Percentiles rank a stretch among this genome's conserved stretches.
Evolutionary conservation across 2,329 filamentous ascomycete genomes (phyloP).

Genomic region (Drechslerella coelobrocha): DNA sequence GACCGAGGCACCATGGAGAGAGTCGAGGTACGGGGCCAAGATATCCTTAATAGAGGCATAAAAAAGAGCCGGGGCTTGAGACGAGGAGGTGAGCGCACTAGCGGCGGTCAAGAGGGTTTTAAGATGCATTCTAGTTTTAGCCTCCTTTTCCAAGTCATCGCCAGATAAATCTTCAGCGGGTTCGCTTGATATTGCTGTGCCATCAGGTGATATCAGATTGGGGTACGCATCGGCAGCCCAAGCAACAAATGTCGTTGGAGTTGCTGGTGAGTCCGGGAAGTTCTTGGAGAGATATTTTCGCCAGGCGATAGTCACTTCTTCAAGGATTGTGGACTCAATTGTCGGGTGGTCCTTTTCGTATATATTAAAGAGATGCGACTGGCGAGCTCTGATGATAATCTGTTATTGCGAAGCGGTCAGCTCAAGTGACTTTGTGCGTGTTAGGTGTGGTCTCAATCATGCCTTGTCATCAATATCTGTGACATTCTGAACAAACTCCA

Average conservation of each 20-base stretch:
- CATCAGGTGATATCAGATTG: conserved; percentile 57
- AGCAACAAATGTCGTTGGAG: conserved; percentile 48
- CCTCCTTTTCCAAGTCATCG: conserved; percentile 70
- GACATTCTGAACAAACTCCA: conserved; percentile 92
- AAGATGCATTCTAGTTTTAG: conserved; percentile 89
- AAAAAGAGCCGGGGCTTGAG: conserved; percentile 59
- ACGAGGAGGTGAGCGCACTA: conserved; percentile 60
- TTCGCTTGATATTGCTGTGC: conserved; percentile 60
- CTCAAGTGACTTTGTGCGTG: too few species aligned
- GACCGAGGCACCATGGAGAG: conserved; percentile 42
- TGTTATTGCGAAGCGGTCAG: conserved; percentile 55
- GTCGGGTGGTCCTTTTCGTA: conserved; percentile 75
- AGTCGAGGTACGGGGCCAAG: conserved; percentile 80
- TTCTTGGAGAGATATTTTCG: conserved; percentile 53
- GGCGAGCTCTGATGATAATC: conserved; percentile 72
- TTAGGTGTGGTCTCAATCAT: too few species aligned
- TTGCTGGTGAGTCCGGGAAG: conserved; percentile 49
- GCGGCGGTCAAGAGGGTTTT: conserved; percentile 67
- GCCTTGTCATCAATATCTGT: conserved; percentile 83
- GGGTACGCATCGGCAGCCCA: conserved; percentile 50
- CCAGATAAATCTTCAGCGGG: conserved; percentile 41
- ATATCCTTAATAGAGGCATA: conserved; percentile 70
- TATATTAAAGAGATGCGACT: conserved; percentile 77
- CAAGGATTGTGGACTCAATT: conserved; percentile 55
- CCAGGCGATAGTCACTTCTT: conserved; percentile 53